Evolutionary conservation across 768 basidiomycete species (phyloP).

Genomic region (Boletus speciosus): DNA sequence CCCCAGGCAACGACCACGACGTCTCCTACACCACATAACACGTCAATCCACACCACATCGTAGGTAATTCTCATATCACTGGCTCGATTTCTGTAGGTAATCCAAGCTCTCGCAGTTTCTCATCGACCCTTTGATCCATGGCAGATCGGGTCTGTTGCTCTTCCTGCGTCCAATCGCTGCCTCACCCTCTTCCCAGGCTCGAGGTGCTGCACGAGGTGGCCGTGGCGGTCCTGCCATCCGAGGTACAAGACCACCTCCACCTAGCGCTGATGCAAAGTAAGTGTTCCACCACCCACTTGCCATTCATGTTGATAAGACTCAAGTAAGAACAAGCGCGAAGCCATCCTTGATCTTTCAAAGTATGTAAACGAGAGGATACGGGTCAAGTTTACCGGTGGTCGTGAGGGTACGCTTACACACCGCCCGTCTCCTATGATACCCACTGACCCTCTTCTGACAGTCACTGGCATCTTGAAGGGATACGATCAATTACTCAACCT

Average conservation of each 20-base stretch:
- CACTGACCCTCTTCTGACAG: constrained; percentile 39
- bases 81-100: constrained; percentile 13
- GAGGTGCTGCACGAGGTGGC: constrained; percentile 51
- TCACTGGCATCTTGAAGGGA: constrained; percentile 90
- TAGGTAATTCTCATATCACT: constrained; percentile 13
- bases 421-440: not conserved
- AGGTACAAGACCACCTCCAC: constrained; percentile 16
- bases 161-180: not conserved
- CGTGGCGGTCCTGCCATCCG: constrained; percentile 37
- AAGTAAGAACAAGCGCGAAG: constrained; percentile 67
- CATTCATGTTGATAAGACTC: constrained; percentile 29
- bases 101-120: constrained; percentile 5
- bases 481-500: constrained; percentile 96
- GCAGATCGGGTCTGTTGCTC: constrained; percentile 30
- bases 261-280: constrained; percentile 27
- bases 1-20: constrained; percentile 6
- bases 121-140: constrained; percentile 13
- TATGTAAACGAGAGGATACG: constrained; percentile 90
- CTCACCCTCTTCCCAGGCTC: constrained; percentile 47
- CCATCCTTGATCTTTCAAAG: constrained; percentile 92
- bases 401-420: constrained; percentile 64
- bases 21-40: constrained; percentile 7
- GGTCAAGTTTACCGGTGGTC: constrained; percentile 97
- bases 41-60: constrained; percentile 15
- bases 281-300: constrained; percentile 5